These are phyloP conservation scores for Camptophora hylomeconis DNA, from an alignment of 2,329 filamentous ascomycete species.

Conservation along the genomic window DNA sequence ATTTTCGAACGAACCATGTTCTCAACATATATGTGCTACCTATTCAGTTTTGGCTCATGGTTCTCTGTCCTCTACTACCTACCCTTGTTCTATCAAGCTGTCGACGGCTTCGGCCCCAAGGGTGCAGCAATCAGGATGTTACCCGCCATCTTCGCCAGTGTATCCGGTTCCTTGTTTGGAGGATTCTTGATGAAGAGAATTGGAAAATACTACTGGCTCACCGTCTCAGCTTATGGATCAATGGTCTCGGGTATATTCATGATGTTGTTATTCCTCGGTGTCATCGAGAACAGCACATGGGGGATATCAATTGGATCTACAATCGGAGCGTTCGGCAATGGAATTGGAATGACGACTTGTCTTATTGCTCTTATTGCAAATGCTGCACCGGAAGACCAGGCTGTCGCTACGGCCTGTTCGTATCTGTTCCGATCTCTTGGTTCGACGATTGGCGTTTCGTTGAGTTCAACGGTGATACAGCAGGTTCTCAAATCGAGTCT, in stretches of 20 bases:
- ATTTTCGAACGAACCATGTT: slow-evolving; percentile 56
- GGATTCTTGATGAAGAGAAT: slow-evolving; percentile 58
- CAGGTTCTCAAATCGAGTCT: slow-evolving; percentile 50
- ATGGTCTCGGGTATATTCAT: slow-evolving; percentile 42
- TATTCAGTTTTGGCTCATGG: slow-evolving; percentile 54
- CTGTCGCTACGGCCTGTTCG: slow-evolving; percentile 63
- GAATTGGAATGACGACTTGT: slow-evolving; percentile 55
- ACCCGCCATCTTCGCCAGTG: slow-evolving; percentile 49
- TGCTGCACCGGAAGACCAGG: slow-evolving; percentile 52
- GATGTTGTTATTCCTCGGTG: slow-evolving; percentile 45
- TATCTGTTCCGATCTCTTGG: slow-evolving; percentile 70
- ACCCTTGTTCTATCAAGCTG: slow-evolving; percentile 65
- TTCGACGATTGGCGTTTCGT: slow-evolving; percentile 52
- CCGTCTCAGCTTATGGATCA: slow-evolving; percentile 41
- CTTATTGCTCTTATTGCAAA: slow-evolving; percentile 59
- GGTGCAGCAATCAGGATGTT: slow-evolving; percentile 52
- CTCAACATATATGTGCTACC: slow-evolving; percentile 57
- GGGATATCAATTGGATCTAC: slow-evolving; percentile 46
- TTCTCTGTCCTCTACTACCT: slow-evolving; percentile 55
- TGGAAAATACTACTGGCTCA: slow-evolving; percentile 60
- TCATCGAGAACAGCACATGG: slow-evolving; percentile 34
- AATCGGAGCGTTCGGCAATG: slow-evolving; percentile 40
- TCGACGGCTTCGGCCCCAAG: slow-evolving; percentile 50
- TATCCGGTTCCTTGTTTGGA: slow-evolving; percentile 50
- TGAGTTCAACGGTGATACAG: slow-evolving; percentile 60